Base-by-base conservation (phyloP, 1,139 yeast genomes). In the Saccharomycopsis phalli region DNA sequence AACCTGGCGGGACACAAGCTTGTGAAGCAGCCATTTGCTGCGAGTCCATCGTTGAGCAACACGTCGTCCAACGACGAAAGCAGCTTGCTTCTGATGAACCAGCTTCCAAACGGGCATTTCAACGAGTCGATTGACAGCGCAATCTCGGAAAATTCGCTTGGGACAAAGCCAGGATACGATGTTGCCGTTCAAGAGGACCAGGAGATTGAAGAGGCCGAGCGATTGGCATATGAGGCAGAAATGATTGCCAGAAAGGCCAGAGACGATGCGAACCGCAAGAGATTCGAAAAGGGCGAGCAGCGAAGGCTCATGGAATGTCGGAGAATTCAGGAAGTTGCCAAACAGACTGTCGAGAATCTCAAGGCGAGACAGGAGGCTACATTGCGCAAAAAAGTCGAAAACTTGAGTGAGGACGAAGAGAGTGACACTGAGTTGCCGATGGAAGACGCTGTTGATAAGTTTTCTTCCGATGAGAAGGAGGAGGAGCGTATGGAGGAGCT, bases 121-220 rank as follows among this genome's bases (percentile, higher is more conserved):
- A 30, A 30, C 20, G 13, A 10, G 22, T 30, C 33, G 22, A 10
- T 30, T 16, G 33, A 30, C 11, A 14, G 13, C 5, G 13, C 10
- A 13, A 16, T 14, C 19, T 14, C 19, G 4, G 33, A 30, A 8
- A 5, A 18, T 5, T 14, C 21, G 14, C 6, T 28, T n/a, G n/a
- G n/a, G n/a, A n/a, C n/a, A n/a, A n/a, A n/a, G n/a, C n/a, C n/a
- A n/a, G n/a, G n/a, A n/a, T n/a, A n/a, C n/a, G n/a, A n/a, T n/a
- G n/a, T n/a, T n/a, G n/a, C n/a, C n/a, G n/a, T n/a, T n/a, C 7
- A 11, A n/a, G 14, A 26, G 13, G 13, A 16, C 20, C 22, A 10
- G 20, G 33, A 30, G 7, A n/a, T 30, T 16, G 33, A 17, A 13
- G 38, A 38, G 29, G 37, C 33, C 5, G 33, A 38, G 17, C 19